phyloP scores from a whole-genome alignment of 768 basidiomycete genomes.

The Tremella mesenterica region DNA sequence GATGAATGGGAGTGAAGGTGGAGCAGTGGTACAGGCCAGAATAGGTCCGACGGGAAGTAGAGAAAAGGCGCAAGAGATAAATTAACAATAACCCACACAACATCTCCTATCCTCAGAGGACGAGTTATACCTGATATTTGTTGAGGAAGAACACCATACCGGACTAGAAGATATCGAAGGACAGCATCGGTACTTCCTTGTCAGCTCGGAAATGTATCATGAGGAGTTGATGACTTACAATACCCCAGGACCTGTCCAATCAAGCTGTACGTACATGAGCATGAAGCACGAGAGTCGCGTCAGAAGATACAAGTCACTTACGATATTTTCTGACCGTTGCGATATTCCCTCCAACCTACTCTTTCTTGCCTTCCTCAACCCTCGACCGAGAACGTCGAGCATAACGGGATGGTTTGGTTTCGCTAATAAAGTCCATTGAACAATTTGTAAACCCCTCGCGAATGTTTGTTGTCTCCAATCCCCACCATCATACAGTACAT shows the following conservation, averaged over 20 bases:
- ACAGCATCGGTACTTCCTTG: conserved; percentile 14
- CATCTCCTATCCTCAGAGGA: conserved; percentile 8
- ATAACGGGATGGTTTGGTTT: conserved; percentile 26
- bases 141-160: conserved; percentile 9
- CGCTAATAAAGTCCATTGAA: conserved; percentile 28
- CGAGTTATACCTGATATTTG: conserved; percentile 3
- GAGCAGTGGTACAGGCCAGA: too few relatives aligned
- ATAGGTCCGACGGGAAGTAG: neutral
- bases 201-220: neutral
- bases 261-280: conserved; percentile 4
- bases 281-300: neutral
- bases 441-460: conserved; percentile 24
- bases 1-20: neutral
- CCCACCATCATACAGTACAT: conserved; percentile 4
- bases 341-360: conserved; percentile 3
- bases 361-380: conserved; percentile 7
- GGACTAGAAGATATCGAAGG: conserved; percentile 11
- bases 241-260: conserved; percentile 26
- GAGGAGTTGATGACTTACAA: conserved; percentile 12
- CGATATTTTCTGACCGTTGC: neutral
- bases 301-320: conserved; percentile 8
- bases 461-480: conserved; percentile 21
- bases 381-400: conserved; percentile 22
- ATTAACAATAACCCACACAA: neutral
- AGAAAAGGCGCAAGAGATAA: neutral